Evolutionary conservation across 2,329 filamentous ascomycete species (phyloP).

Genomic region (Fusarium pseudonygamai): DNA sequence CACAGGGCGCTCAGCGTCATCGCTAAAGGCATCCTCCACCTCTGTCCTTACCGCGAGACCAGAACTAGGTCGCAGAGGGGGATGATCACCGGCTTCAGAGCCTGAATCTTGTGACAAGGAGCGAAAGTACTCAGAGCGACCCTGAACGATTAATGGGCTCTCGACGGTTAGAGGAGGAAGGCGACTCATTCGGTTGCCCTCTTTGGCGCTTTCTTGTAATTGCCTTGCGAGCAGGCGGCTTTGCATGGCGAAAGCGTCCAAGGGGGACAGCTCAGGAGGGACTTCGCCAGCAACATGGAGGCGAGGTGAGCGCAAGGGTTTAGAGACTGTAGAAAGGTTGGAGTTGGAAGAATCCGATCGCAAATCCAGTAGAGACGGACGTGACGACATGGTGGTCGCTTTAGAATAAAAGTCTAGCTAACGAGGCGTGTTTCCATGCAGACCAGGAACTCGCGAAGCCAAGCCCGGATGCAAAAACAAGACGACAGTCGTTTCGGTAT

Average conservation of each 20-base stretch:
- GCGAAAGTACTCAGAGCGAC: conserved; percentile 83
- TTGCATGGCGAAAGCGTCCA: conserved; percentile 95
- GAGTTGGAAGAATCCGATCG: conserved; percentile 66
- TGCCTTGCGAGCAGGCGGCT: conserved; percentile 88
- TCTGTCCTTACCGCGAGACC: conserved; percentile 62
- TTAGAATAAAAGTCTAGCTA: conserved; percentile 16
- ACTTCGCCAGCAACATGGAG: conserved; percentile 81
- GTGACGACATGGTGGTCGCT: conserved; percentile 58
- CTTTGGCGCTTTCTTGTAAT: conserved; percentile 79
- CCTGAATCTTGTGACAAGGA: conserved; percentile 73
- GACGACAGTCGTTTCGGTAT: neutral
- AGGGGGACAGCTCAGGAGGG: conserved; percentile 89
- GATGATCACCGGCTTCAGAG: conserved; percentile 53
- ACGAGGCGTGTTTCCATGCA: conserved; percentile 32
- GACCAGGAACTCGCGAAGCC: neutral
- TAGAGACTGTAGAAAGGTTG: conserved; percentile 55
- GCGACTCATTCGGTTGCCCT: conserved; percentile 83
- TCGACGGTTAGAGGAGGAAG: conserved; percentile 84
- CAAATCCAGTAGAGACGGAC: conserved; percentile 68
- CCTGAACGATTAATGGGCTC: conserved; percentile 79
- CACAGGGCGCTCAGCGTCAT: conserved; percentile 66
- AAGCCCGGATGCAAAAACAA: neutral
- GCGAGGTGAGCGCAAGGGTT: conserved; percentile 75
- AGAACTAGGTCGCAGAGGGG: conserved; percentile 40
- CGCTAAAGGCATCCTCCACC: conserved; percentile 64